Evolutionary conservation across 176 grass and related monocot species (phyloP).

Genomic region (Oryza officinalis): DNA sequence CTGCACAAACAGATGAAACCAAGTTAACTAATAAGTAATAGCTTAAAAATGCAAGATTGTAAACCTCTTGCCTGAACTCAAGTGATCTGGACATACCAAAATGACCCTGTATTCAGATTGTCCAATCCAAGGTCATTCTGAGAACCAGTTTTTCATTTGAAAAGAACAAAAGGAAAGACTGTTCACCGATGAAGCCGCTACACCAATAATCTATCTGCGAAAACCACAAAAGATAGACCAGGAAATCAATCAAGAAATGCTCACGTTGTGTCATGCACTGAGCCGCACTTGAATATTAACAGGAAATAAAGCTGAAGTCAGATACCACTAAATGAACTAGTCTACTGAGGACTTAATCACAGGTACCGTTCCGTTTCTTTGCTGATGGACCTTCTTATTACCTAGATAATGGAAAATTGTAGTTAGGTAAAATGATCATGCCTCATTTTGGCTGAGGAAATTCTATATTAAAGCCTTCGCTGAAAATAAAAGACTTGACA

Average conservation of each 20-base stretch:
- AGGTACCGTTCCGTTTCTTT: constrained; percentile 15
- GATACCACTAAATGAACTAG: constrained; percentile 36
- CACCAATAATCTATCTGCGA: constrained; percentile 35
- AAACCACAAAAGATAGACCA: background rate
- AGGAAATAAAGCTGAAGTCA: background rate
- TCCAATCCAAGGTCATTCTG: constrained; percentile 11
- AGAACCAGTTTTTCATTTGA: constrained; percentile 36
- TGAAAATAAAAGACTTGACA: background rate
- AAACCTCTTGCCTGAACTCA: background rate
- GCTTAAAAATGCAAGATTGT: background rate
- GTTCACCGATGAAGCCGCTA: constrained; percentile 12
- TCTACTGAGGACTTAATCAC: constrained; percentile 34
- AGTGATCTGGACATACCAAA: constrained; percentile 34
- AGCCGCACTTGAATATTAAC: background rate
- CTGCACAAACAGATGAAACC: constrained; percentile 20
- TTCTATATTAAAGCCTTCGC: background rate
- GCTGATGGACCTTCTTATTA: constrained; percentile 36
- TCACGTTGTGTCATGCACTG: background rate
- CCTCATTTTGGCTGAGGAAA: background rate
- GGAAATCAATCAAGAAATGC: background rate
- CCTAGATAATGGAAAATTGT: constrained; percentile 36
- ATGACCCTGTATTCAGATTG: constrained; percentile 6
- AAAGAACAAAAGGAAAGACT: constrained; percentile 16
- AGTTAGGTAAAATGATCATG: background rate
- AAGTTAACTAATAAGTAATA: background rate